Conservation (phyloP, 805 yeast genomes). For the Monosporozyma yasuniensis region DNA sequence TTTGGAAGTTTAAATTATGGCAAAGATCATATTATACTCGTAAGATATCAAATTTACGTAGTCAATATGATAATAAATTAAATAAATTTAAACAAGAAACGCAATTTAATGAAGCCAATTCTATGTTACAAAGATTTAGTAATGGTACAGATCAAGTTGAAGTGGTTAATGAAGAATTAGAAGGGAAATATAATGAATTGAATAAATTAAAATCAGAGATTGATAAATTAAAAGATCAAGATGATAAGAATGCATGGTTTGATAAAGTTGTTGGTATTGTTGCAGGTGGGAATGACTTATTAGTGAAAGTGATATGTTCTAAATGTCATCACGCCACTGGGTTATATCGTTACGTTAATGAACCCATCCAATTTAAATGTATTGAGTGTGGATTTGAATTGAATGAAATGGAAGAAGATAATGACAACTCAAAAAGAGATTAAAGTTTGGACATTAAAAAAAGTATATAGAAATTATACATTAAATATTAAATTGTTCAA, state of each 20-base stretch:
- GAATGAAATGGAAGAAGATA: conserved; percentile 6
- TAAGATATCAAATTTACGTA: not conserved
- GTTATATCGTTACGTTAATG: conserved; percentile 16
- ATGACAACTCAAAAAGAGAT: conserved; percentile 1
- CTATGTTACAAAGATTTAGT: conserved; percentile 57
- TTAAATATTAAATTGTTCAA: not conserved
- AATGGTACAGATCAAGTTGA: conserved; percentile 41
- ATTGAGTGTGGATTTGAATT: conserved; percentile 19
- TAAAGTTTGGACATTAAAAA: not conserved
- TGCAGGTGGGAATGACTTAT: conserved; percentile 24
- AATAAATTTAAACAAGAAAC: conserved; percentile 64
- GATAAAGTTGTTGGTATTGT: conserved; percentile 25
- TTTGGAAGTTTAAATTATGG: not conserved
- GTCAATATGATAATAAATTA: conserved; percentile 38
- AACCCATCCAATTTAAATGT: conserved; percentile 20
- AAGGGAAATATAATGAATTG: conserved; percentile 32
- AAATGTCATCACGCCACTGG: conserved; percentile 21
- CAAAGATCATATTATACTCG: not conserved
- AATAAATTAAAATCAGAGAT: conserved; percentile 31
- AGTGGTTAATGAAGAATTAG: conserved; percentile 36
- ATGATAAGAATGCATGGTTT: conserved; percentile 29
- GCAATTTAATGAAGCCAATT: conserved; percentile 65
- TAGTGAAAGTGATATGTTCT: conserved; percentile 14
- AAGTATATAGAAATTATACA: not conserved
- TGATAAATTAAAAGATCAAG: conserved; percentile 13